A percentile compares a stretch with the other conserved stretches of the same genome.
Conservation (phyloP, 805 yeast species). For the Priceomyces melissophilus region DNA sequence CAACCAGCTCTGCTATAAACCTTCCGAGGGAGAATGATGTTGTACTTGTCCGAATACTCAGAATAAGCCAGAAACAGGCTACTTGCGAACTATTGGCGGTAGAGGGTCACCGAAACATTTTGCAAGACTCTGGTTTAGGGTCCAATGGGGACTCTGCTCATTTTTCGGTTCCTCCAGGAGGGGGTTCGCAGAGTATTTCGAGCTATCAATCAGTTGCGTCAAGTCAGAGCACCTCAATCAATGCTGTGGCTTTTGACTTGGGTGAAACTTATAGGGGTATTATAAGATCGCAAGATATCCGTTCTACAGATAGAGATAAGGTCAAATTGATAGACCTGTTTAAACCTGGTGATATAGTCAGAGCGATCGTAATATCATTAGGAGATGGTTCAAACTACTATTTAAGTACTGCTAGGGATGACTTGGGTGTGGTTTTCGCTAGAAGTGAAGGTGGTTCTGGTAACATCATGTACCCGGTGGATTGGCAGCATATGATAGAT, state of each 20-base stretch:
- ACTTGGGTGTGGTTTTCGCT: conserved; percentile 92
- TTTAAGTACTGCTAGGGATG: conserved; percentile 83
- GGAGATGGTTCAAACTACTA: conserved; percentile 95
- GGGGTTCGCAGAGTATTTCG: conserved; percentile 47
- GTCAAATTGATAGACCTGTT: conserved; percentile 76
- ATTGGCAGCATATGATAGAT: conserved; percentile 93
- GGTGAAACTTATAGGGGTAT: conserved; percentile 90
- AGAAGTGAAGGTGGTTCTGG: conserved; percentile 67
- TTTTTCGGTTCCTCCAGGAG: conserved; percentile 41
- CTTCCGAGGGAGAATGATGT: conserved; percentile 83
- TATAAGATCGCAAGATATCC: conserved; percentile 80
- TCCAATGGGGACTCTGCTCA: conserved; percentile 45
- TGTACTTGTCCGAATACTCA: conserved; percentile 72
- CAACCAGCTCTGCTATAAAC: conserved; percentile 33
- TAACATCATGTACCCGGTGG: conserved; percentile 77
- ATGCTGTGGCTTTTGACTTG: conserved; percentile 53
- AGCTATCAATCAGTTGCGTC: conserved; percentile 36
- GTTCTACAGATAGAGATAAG: conserved; percentile 87
- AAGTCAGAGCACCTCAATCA: conserved; percentile 35
- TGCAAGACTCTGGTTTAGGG: conserved; percentile 66
- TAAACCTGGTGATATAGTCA: conserved; percentile 88
- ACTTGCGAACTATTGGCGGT: conserved; percentile 69
- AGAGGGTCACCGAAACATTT: conserved; percentile 56
- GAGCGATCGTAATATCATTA: conserved; percentile 77
- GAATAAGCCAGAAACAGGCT: conserved; percentile 67